A percentile compares a stretch with the other conserved stretches of the same genome.
These are phyloP conservation scores for Chimonanthus praecox DNA, from an alignment of 164 flowering plant genomes.

Conservation along the genomic window DNA sequence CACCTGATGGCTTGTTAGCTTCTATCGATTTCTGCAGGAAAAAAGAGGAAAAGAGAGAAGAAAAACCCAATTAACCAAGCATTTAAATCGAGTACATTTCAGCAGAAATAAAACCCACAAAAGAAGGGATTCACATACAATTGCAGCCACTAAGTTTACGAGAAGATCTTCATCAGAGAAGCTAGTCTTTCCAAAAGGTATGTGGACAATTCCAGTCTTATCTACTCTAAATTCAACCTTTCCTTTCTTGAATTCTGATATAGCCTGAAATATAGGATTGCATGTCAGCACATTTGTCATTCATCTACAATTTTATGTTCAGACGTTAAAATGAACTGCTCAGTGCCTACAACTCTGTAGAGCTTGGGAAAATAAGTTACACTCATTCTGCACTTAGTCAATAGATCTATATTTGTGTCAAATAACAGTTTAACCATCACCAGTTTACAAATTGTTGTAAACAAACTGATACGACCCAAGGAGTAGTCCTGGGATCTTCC, in stretches of 20 bases:
- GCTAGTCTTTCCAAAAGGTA: slow-evolving; percentile 85
- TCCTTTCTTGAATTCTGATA: slow-evolving; percentile 94
- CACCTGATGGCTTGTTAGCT: slow-evolving; percentile 85
- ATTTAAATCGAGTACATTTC: not conserved
- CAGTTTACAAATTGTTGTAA: too few relatives aligned
- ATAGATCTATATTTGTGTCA: not conserved
- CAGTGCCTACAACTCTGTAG: not conserved
- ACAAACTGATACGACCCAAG: not conserved
- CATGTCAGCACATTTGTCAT: not conserved
- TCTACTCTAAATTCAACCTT: slow-evolving; percentile 95
- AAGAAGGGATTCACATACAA: slow-evolving; percentile 39
- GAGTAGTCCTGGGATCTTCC: not conserved
- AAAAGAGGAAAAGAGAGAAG: not conserved
- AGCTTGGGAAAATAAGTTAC: too few relatives aligned
- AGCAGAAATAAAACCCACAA: not conserved
- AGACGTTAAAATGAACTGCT: not conserved
- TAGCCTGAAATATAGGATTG: slow-evolving; percentile 50
- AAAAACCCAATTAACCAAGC: not conserved
- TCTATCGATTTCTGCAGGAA: slow-evolving; percentile 77
- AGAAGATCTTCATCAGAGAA: slow-evolving; percentile 89
- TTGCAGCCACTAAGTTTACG: slow-evolving; percentile 61
- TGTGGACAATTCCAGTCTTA: slow-evolving; percentile 95
- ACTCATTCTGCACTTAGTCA: not conserved
- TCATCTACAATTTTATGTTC: not conserved
- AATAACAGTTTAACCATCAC: too few relatives aligned